Percentiles rank a stretch among this genome's conserved stretches.
These are phyloP conservation scores for Leccinum rimulosum DNA, from an alignment of 768 basidiomycete species.

Conservation along the genomic window DNA sequence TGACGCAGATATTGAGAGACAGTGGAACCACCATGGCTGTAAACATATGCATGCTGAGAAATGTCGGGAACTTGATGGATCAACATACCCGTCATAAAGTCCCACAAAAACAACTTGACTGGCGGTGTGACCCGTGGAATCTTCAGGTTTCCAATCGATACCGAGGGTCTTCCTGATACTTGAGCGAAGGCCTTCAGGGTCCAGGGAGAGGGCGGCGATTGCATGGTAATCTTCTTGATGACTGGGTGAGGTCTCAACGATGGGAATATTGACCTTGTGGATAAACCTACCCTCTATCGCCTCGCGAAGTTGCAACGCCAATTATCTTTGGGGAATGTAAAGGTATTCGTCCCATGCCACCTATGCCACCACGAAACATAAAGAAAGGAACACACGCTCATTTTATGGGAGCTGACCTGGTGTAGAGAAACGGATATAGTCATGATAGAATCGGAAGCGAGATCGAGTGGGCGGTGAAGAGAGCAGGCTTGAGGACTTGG, in stretches of 20 bases:
- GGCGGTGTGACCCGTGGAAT: slow-evolving; percentile 52
- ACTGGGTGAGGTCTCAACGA: slow-evolving; percentile 38
- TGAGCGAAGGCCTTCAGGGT: slow-evolving; percentile 68
- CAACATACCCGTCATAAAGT: slow-evolving; percentile 82
- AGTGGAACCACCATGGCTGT: slow-evolving; percentile 88
- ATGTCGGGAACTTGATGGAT: neutral
- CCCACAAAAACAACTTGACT: slow-evolving; percentile 83
- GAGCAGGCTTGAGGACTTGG: slow-evolving; percentile 15
- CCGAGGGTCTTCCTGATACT: slow-evolving; percentile 61
- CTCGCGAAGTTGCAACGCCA: slow-evolving; percentile 72
- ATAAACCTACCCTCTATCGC: slow-evolving; percentile 59
- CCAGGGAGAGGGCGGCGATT: slow-evolving; percentile 70
- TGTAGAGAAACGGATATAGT: slow-evolving; percentile 57
- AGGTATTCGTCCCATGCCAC: slow-evolving; percentile 65
- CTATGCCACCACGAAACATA: slow-evolving; percentile 33
- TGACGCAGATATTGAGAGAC: slow-evolving; percentile 85
- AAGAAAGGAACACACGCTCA: neutral
- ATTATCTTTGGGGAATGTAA: slow-evolving; percentile 75
- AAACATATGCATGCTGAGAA: neutral
- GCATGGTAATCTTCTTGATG: slow-evolving; percentile 89
- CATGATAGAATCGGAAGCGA: slow-evolving; percentile 51
- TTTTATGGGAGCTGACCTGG: slow-evolving; percentile 39
- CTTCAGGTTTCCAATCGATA: slow-evolving; percentile 70
- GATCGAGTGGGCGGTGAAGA: slow-evolving; percentile 10
- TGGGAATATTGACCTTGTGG: neutral